Evolutionary conservation across 177 flowering plant genomes (phyloP), one percentile per base, ranked within the genome.

Genomic region (Tripterygium wilfordii): DNA sequence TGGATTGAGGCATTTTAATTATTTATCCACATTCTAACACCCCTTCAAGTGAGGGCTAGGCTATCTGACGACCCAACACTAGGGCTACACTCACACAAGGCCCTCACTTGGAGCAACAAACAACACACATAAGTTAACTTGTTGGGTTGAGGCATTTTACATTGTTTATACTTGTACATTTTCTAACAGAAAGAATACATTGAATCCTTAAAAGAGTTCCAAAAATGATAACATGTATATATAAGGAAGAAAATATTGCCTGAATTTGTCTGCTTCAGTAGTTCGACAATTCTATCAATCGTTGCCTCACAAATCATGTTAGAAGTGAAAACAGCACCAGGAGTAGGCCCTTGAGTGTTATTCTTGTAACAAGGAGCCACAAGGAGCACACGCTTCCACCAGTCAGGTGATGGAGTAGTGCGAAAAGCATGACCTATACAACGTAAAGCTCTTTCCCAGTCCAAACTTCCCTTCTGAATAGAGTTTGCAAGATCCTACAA

Each of bases 361-460:
- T 49, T 54, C 53, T 80, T 75, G 53, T 89, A 77, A 63, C 80
- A 75, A 50, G 99, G 88, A 54, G 97, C 97, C 57, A 87, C 66
- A 44, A 89, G 64, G 51, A 94, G 83, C 59, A 94, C 96, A 38
- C 99, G 91, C 61, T 81, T 84, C 99, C 99, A 94, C 99, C 99
- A 94, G 49, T 94, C 99, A 26, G 97, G 97, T 33, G 99, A 92
- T 58, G 99, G 99, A 53, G 90, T 87, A 52, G 85, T 72, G 38
- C 80, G 80, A 45, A 94, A 72, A 53, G 97, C 97, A 81, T 94
- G 99, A 57, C 88, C 86, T 54, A 94, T 58, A 60, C 99, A 94
- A 52, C 99, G 88, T 60, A 89, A 36, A 63, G 99, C 99, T 70
- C 99, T 78, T 60, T 94, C 97, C 99, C 97, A 94, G 59, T 89